Base-by-base conservation (phyloP, 208 protist species). In the Trypanosoma mega region DNA sequence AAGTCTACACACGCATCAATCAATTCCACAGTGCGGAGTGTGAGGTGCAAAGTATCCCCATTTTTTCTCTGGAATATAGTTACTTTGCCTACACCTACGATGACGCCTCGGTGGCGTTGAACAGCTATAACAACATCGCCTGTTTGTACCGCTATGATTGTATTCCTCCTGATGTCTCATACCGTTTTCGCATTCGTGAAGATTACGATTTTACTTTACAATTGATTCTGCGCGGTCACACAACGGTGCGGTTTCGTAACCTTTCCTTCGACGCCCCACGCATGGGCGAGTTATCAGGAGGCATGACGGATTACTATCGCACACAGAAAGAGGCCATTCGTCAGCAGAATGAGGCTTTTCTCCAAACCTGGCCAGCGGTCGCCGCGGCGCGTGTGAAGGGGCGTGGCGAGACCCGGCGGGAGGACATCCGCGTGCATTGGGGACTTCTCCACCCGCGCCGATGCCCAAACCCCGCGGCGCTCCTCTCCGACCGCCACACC, bases 161-260 rank as follows among this genome's bases (percentile, higher is more conserved):
- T 63, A 58, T 93, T 74, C 52, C 83, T 70, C 8, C 53, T 53
- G 18, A 43, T 50, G 18, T 64, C 65, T 12, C 23, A 65, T 96
- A 92, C 60, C 82, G 85, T 34, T 94, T 96, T 37, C 72, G 74
- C 45, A 79, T 94, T 7, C 85, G 87, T 2, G 87, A 96, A 56
- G 90, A 96, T 65, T 96, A 94, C 74, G 90, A 96, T 71, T 92
- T 94, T 68, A 90, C 82, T 0, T 61, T 96, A 41, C 86, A 93
- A 61, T 65, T 96, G 49, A 94, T 96, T 53, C 72, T 68, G 2
- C 74, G 80, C 9, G 87, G 87, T 2, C 60, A 90, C 41, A 77
- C 68, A 58, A 94, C 87, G 18, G 58, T 92, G 24, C 86, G 90
- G 21, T 92, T 93, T 52, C 71, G 83, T 46, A 88, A 81, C 59